phyloP scores from a whole-genome alignment of 345 rosid species.

The Clarkia xantiana region DNA sequence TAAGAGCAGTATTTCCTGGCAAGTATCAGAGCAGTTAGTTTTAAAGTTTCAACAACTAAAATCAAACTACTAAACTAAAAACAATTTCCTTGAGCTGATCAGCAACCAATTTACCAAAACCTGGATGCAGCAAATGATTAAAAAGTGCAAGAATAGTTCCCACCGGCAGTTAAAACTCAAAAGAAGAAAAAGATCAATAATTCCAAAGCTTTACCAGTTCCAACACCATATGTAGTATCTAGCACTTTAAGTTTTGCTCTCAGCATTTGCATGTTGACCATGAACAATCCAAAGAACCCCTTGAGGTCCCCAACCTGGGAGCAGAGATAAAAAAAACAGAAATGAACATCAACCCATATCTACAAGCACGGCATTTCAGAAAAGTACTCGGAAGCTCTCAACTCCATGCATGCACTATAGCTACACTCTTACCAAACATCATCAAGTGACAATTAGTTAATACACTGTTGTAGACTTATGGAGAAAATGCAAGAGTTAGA shows the following conservation, averaged over 20 bases:
- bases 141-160: too few species aligned
- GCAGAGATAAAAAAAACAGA: neutral
- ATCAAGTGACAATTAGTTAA: neutral
- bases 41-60: neutral
- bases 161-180: conserved; percentile 4
- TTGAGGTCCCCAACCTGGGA: conserved; percentile 79
- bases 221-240: conserved; percentile 61
- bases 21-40: conserved; percentile 7
- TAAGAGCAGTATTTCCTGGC: conserved; percentile 80
- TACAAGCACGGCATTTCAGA: too few species aligned
- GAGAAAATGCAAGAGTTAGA: too few species aligned
- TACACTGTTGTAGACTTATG: too few species aligned
- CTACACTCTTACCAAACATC: neutral
- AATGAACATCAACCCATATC: neutral
- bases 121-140: too few species aligned
- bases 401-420: too few species aligned
- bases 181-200: neutral
- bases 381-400: too few species aligned
- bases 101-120: too few species aligned
- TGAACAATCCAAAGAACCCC: conserved; percentile 72
- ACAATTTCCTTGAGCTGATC: neutral
- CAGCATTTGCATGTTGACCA: conserved; percentile 49
- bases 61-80: neutral
- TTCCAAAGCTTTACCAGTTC: conserved; percentile 39
- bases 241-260: conserved; percentile 58